phyloP scores from a whole-genome alignment of 2,329 filamentous ascomycete genomes.

The Penicillium sp. region DNA sequence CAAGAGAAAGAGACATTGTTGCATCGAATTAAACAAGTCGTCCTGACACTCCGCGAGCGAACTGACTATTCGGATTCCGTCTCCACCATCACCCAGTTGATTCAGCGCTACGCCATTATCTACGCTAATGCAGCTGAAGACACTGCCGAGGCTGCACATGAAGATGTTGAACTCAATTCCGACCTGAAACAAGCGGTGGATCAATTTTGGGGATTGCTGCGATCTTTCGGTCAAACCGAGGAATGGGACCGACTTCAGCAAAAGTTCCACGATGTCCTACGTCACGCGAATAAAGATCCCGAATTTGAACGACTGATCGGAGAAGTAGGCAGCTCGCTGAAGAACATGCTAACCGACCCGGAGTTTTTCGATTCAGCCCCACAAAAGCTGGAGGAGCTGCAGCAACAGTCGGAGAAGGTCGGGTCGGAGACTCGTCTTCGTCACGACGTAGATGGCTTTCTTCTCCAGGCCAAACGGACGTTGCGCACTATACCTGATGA shows the following conservation, averaged over 20 bases:
- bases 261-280: slow-evolving; percentile 68
- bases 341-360: slow-evolving; percentile 81
- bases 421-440: slow-evolving; percentile 67
- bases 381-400: slow-evolving; percentile 62
- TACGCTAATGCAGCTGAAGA: slow-evolving; percentile 75
- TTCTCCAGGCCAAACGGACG: slow-evolving; percentile 68
- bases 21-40: slow-evolving; percentile 72
- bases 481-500: slow-evolving; percentile 70
- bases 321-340: slow-evolving; percentile 71
- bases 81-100: slow-evolving; percentile 70
- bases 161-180: slow-evolving; percentile 70
- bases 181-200: slow-evolving; percentile 73
- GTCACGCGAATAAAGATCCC: slow-evolving; percentile 73
- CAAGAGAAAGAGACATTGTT: slow-evolving; percentile 73
- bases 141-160: slow-evolving; percentile 64
- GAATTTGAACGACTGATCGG: slow-evolving; percentile 77
- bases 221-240: slow-evolving; percentile 71
- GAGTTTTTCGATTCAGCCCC: slow-evolving; percentile 78
- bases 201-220: slow-evolving; percentile 79
- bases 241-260: slow-evolving; percentile 76
- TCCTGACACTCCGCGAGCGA: slow-evolving; percentile 71
- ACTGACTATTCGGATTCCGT: slow-evolving; percentile 86
- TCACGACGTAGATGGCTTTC: slow-evolving; percentile 70
- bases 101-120: slow-evolving; percentile 73
- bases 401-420: slow-evolving; percentile 57